Conservation (phyloP, 2,329 filamentous ascomycete genomes). For the Aspergillus sojae region DNA sequence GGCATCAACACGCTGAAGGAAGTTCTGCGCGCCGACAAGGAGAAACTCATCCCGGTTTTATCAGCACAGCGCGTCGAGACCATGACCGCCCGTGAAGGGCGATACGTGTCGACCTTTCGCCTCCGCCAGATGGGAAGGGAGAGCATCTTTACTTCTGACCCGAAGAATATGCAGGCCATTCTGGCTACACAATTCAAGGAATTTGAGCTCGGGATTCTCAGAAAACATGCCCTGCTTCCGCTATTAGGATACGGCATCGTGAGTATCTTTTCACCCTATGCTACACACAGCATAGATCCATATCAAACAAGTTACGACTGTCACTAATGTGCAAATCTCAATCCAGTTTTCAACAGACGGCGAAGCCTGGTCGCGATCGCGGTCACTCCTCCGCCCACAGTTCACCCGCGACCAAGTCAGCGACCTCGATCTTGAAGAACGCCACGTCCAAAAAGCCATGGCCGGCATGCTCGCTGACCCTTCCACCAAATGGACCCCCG, state of each 20-base stretch:
- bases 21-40: slow-evolving; percentile 27
- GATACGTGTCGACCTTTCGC: slow-evolving; percentile 29
- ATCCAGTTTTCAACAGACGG: slow-evolving; percentile 68
- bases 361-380: slow-evolving; percentile 73
- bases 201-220: slow-evolving; percentile 75
- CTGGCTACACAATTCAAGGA: slow-evolving; percentile 81
- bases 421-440: slow-evolving; percentile 79
- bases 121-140: slow-evolving; percentile 28
- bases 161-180: slow-evolving; percentile 77
- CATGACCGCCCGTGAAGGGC: slow-evolving; percentile 27
- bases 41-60: slow-evolving; percentile 25
- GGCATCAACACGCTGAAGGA: slow-evolving; percentile 30
- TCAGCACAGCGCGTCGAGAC: slow-evolving; percentile 21
- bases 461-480: slow-evolving; percentile 62
- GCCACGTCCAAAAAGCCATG: slow-evolving; percentile 75
- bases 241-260: slow-evolving; percentile 51
- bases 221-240: slow-evolving; percentile 62
- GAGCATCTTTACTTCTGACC: slow-evolving; percentile 36
- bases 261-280: slow-evolving; percentile 16
- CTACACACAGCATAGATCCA: neutral
- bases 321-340: neutral
- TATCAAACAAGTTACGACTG: neutral
- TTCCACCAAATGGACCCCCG: slow-evolving; percentile 49
- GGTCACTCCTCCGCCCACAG: slow-evolving; percentile 82
- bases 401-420: slow-evolving; percentile 84